Evolutionary conservation across 805 yeast species (phyloP), one percentile per base, ranked within the genome.

Genomic region (Yarrowia yakushimensis): DNA sequence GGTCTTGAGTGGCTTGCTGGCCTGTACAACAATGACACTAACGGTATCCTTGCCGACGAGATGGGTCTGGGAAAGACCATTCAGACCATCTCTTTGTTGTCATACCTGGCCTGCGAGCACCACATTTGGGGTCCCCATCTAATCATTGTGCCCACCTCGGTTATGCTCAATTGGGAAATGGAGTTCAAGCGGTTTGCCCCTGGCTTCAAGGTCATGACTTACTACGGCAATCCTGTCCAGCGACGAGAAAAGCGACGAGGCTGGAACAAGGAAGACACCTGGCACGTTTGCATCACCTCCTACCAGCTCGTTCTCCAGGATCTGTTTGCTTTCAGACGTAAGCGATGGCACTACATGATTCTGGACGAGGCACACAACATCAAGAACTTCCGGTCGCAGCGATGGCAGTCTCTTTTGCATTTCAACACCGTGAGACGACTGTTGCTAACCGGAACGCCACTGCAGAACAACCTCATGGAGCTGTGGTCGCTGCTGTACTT

Each of bases 91-190:
- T 83, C 97, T 0, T 75, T 94, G 42, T 75, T 94, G 18, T 80
- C 96, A 0, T 92, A 92, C 72, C 77, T 94, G 60, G 99, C 99
- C 0, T 90, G 97, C 69, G 96, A 87, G 69, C 92, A 92, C 70
- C 88, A 89, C 64, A 83, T 87, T 17, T 94, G 99, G 99, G 99
- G 99, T 0, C 99, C 99, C 0, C 99, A 94, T 77, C 77, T 94
- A 62, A 92, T 94, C 75, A 86, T 94, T 64, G 99, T 94, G 4
- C 99, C 99, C 4, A 94, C 99, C 0, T 90, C 97, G 15, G 99
- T 94, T 8, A 85, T 94, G 85, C 82, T 94, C 61, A 94, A 94
- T 71, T 94, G 99, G 99, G 99, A 94, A 73, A 93, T 96, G 97
- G 99, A 94, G 71, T 92, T 94, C 76, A 94, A 96, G 70, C 84